Percentiles rank a stretch among this genome's conserved stretches.
Conservation (phyloP, 78 protist species). For the Trichosphaerium sp. region DNA sequence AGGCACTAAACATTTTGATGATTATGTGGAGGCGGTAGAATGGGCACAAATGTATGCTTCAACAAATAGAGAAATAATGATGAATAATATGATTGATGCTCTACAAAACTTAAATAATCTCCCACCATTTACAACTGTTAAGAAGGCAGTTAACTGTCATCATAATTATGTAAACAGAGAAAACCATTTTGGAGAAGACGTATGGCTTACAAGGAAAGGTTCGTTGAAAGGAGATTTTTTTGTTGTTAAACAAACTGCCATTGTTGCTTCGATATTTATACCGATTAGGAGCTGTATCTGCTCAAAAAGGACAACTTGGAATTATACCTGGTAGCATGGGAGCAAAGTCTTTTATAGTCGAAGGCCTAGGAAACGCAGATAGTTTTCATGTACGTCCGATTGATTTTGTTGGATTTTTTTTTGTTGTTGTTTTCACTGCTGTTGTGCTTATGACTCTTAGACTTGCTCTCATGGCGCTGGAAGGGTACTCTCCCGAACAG, state of each 20-base stretch:
- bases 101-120: neutral
- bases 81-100: neutral
- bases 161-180: conserved; percentile 13
- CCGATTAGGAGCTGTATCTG: conserved; percentile 20
- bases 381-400: too few species aligned
- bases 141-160: conserved; percentile 17
- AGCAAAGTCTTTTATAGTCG: conserved; percentile 9
- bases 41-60: conserved; percentile 29
- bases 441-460: too few species aligned
- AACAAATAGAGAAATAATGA: conserved; percentile 13
- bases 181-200: neutral
- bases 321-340: conserved; percentile 49
- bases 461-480: conserved; percentile 46
- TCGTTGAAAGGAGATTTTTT: too few species aligned
- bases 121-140: neutral
- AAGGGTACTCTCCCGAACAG: neutral
- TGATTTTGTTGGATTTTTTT: too few species aligned
- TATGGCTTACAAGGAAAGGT: conserved; percentile 44
- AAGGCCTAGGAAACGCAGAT: conserved; percentile 7
- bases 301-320: conserved; percentile 10
- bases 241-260: too few species aligned
- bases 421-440: too few species aligned
- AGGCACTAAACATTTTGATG: too few species aligned
- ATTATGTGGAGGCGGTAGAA: conserved; percentile 5
- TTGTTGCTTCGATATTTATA: too few species aligned